phyloP scores from a whole-genome alignment of 495 filamentous ascomycete species.

The Annulohypoxylon moriforme region DNA sequence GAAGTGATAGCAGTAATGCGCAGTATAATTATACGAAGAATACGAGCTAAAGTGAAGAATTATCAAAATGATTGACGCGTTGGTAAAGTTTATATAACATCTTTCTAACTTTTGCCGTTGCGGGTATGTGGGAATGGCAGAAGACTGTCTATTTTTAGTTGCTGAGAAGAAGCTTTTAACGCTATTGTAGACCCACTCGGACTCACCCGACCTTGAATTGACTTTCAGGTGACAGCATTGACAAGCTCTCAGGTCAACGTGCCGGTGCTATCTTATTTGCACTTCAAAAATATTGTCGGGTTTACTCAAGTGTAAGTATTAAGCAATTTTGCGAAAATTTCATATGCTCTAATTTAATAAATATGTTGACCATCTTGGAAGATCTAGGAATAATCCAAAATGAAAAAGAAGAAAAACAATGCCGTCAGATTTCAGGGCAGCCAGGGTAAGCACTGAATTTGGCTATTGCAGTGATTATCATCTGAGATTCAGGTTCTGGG shows the following conservation, averaged over 20 bases:
- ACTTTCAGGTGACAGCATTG: conserved; percentile 9
- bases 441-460: conserved; percentile 21
- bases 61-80: background rate
- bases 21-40: background rate
- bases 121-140: conserved; percentile 19
- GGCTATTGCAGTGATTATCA: conserved; percentile 31
- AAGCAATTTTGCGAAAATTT: background rate
- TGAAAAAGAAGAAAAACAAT: background rate
- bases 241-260: background rate
- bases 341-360: background rate
- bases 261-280: background rate
- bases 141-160: conserved; percentile 34
- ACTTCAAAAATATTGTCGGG: background rate
- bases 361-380: background rate
- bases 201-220: conserved; percentile 15
- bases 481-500: conserved; percentile 30
- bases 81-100: background rate
- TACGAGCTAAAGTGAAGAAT: background rate
- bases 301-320: background rate
- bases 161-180: conserved; percentile 9
- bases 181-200: conserved; percentile 15
- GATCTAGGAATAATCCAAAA: background rate
- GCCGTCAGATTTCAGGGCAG: conserved; percentile 19
- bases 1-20: background rate
- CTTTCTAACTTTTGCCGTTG: background rate